Conservation (phyloP, 306 rosid species). For the Cucurbita maxima region DNA sequence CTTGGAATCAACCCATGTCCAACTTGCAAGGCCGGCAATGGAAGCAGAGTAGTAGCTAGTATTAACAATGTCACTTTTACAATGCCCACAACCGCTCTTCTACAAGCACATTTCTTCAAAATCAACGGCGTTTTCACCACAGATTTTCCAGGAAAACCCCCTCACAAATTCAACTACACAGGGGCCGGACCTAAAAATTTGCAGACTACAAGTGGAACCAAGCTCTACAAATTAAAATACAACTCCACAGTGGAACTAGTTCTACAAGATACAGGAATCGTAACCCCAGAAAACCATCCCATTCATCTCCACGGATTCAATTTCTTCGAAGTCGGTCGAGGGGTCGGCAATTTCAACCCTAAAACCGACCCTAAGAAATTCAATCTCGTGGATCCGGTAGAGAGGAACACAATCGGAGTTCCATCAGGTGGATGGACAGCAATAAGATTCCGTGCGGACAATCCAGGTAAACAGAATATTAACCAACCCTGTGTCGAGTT, state of each 20-base stretch:
- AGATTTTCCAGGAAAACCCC: conserved; percentile 59
- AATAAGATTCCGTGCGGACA: conserved; percentile 66
- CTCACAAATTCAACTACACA: conserved; percentile 34
- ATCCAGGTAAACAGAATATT: conserved; percentile 46
- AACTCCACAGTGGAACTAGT: conserved; percentile 53
- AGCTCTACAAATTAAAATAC: conserved; percentile 32
- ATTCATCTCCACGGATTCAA: conserved; percentile 77
- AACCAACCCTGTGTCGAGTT: background rate
- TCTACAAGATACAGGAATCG: conserved; percentile 52
- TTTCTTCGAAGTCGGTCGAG: conserved; percentile 57
- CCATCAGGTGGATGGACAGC: conserved; percentile 87
- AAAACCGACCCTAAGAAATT: conserved; percentile 37
- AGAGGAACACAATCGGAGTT: conserved; percentile 65
- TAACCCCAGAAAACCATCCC: conserved; percentile 67
- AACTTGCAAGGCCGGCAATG: conserved; percentile 53
- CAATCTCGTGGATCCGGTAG: conserved; percentile 67
- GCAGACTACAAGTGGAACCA: conserved; percentile 37
- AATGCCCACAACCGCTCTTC: conserved; percentile 62
- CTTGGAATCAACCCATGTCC: conserved; percentile 61
- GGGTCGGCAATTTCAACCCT: conserved; percentile 49
- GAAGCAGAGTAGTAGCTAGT: conserved; percentile 60
- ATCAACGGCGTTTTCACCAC: conserved; percentile 47
- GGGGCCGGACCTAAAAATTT: conserved; percentile 27
- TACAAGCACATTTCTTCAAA: conserved; percentile 67
- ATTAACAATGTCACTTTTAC: conserved; percentile 67